These are phyloP conservation scores for Cercospora beticola DNA, from an alignment of 2,329 filamentous ascomycete species.

Conservation along the genomic window DNA sequence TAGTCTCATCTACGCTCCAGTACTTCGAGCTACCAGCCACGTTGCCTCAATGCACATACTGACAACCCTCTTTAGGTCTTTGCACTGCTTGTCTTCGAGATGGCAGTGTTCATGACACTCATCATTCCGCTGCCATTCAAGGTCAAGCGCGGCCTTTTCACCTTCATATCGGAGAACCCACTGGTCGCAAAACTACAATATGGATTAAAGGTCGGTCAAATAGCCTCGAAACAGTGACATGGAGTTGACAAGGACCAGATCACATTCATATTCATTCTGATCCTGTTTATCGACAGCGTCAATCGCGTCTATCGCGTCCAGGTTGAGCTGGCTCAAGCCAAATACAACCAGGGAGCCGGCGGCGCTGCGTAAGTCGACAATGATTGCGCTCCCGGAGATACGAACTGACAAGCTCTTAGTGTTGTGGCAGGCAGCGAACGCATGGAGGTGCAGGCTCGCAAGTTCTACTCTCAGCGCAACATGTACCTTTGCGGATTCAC, in stretches of 20 bases:
- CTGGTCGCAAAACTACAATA: constrained; percentile 91
- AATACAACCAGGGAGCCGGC: constrained; percentile 49
- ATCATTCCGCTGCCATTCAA: constrained; percentile 87
- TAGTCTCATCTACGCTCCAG: constrained; percentile 41
- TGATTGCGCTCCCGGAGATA: background rate
- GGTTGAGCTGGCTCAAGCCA: constrained; percentile 75
- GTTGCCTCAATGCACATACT: constrained; percentile 15
- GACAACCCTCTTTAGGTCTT: constrained; percentile 63
- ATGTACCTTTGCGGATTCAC: constrained; percentile 99
- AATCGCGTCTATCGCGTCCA: constrained; percentile 96
- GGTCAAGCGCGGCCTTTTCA: constrained; percentile 82
- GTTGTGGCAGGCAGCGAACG: constrained; percentile 80
- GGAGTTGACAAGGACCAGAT: constrained; percentile 56
- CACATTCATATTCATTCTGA: constrained; percentile 97
- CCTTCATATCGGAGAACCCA: constrained; percentile 90
- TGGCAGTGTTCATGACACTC: constrained; percentile 75
- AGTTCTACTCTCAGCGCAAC: constrained; percentile 99
- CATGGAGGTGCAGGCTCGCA: constrained; percentile 97
- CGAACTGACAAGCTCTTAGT: constrained; percentile 43
- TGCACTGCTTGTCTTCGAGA: constrained; percentile 77
- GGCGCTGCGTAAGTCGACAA: constrained; percentile 49
- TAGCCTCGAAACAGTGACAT: background rate
- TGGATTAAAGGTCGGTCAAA: constrained; percentile 73
- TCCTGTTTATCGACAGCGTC: constrained; percentile 96
- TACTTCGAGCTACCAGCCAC: constrained; percentile 18